Conservation (phyloP, 768 basidiomycete species). For the Mycena belliarum region DNA sequence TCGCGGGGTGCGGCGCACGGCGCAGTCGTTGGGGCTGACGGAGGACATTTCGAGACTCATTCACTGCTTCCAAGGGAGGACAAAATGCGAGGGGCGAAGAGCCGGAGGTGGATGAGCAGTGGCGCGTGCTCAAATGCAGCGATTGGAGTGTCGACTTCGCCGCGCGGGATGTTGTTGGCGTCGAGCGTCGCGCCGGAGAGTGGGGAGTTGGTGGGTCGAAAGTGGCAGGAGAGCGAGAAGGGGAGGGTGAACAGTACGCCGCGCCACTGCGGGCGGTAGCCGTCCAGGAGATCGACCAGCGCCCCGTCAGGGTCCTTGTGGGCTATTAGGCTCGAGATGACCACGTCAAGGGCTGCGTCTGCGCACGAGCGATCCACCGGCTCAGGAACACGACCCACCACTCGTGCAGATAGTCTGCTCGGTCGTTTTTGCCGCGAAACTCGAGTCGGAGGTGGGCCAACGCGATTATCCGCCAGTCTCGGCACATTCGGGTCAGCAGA, state of each 20-base stretch:
- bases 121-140: conserved; percentile 2
- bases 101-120: not conserved
- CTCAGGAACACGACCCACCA: conserved; percentile 8
- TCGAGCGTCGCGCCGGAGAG: not conserved
- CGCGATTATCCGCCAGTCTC: conserved; percentile 7
- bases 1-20: not conserved
- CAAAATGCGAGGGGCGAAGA: not conserved
- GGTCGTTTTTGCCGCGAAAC: not conserved
- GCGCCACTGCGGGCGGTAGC: not conserved
- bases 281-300: conserved; percentile 2
- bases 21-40: not conserved
- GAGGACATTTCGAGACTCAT: not conserved
- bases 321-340: not conserved
- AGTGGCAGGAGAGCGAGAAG: not conserved
- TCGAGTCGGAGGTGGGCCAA: not conserved
- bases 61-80: conserved; percentile 2
- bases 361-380: conserved; percentile 4
- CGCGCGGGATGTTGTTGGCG: not conserved
- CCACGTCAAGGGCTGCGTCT: conserved; percentile 1
- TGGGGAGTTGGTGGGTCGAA: not conserved
- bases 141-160: not conserved
- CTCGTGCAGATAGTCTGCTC: not conserved
- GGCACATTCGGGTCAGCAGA: conserved; percentile 1
- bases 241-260: conserved; percentile 5
- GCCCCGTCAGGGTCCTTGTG: not conserved